Evolutionary conservation across 345 rosid species (phyloP), one percentile per base, ranked within the genome.

Genomic region (Murraya koenigii): DNA sequence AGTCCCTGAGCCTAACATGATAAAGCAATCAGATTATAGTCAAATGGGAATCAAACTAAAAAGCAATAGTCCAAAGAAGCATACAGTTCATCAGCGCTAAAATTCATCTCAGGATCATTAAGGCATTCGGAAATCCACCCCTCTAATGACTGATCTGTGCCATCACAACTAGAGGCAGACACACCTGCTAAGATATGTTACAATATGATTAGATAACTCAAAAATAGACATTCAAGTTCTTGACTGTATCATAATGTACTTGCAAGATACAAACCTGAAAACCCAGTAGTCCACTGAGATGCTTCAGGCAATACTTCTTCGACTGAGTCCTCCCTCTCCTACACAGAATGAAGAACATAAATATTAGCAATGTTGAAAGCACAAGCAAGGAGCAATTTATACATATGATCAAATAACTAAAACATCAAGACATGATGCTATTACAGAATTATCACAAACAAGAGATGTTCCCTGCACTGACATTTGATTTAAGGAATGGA

Each of bases 41-140:
- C 23, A 38, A 69, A 81, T 15, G 49, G 47, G 35, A 59, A 62
- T 23, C 73, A 52, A 71, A 80, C 20, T 30, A 77, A 84, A 74
- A 74, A 44, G 7, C 28, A 69, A 67, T 71, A 80, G 59, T 60
- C 13, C 41, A 74, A 70, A 59, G 56, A 80, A 72, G 78, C 94
- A 75, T 95, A 92, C 97, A 90, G 86, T 71, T 89, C 87, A 86
- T 86, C 86, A 63, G 91, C 82, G 63, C 89, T 71, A 47, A 58
- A 79, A 69, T 84, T 82, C 84, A 86, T 87, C 64, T 92, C 97
- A 5, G 85, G 22, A 75, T 92, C 93, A 71, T 89, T 93, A 74
- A 95, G 75, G 87, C 89, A 95, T 56, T 90, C 88, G 64, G 92
- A 85, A 56, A 89, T 85, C 97, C 97, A 93, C 65, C 85, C 83